Percentiles rank a stretch among this genome's conserved stretches.
phyloP scores from a whole-genome alignment of 1,284 basidiomycete species.

The Cutaneotrichosporon daszewskae region DNA sequence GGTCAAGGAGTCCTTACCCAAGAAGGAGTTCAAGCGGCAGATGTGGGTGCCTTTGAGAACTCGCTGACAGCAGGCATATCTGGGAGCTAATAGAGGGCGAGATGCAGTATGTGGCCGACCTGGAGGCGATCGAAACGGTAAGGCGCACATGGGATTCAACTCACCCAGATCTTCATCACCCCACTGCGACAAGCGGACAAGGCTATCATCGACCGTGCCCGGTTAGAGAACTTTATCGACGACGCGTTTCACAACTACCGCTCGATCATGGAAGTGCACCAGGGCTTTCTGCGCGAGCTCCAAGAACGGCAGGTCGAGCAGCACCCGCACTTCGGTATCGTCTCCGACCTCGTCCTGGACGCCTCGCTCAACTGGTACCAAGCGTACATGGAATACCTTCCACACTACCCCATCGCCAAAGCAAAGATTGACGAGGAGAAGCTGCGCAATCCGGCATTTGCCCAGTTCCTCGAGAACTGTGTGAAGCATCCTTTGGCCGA shows the following conservation, averaged over 20 bases:
- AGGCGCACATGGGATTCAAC: conserved; percentile 22
- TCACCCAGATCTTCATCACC: conserved; percentile 52
- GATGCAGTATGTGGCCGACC: conserved; percentile 88
- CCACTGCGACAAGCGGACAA: conserved; percentile 68
- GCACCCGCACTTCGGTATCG: conserved; percentile 72
- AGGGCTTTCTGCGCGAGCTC: conserved; percentile 72
- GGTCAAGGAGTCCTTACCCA: conserved; percentile 58
- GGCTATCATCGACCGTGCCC: conserved; percentile 66
- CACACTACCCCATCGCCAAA: conserved; percentile 89
- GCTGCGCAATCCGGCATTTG: conserved; percentile 70
- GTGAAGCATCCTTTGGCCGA: conserved; percentile 46
- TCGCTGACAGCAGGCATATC: conserved; percentile 62
- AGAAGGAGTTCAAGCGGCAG: conserved; percentile 77
- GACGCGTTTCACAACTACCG: conserved; percentile 87
- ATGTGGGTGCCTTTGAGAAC: conserved; percentile 52
- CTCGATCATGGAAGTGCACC: conserved; percentile 61
- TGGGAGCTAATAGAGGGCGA: conserved; percentile 95
- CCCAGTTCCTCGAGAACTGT: conserved; percentile 62
- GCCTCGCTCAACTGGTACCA: conserved; percentile 88
- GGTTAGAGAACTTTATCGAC: conserved; percentile 70
- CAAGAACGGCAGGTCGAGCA: conserved; percentile 85
- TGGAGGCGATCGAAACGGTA: conserved; percentile 79
- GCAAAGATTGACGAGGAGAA: conserved; percentile 86
- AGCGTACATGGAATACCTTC: conserved; percentile 86
- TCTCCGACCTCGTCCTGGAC: conserved; percentile 81